Percentiles rank a stretch among this genome's conserved stretches.
Evolutionary conservation across 208 protist genomes (phyloP).

Genomic region (Leishmania guyanensis): DNA sequence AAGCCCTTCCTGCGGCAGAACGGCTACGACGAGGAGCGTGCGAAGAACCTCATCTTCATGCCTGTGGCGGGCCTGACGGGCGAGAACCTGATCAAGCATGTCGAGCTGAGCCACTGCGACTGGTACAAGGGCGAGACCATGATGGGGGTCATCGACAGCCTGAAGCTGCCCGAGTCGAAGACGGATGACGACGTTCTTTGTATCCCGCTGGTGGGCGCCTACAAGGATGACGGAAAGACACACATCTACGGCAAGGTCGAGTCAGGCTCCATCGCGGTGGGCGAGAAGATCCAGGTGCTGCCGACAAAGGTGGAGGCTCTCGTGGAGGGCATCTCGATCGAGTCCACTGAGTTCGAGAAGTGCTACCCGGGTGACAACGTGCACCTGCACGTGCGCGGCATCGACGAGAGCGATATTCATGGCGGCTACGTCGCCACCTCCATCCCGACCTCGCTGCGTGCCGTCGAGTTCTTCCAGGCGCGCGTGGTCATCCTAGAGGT

Average conservation of each 20-base stretch:
- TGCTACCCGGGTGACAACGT: conserved; percentile 94
- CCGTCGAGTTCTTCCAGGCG: conserved; percentile 94
- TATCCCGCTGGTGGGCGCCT: conserved; percentile 94
- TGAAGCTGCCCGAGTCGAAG: conserved; percentile 82
- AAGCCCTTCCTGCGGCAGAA: conserved; percentile 95
- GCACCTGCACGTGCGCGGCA: conserved; percentile 86
- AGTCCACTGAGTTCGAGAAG: conserved; percentile 89
- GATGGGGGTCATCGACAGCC: conserved; percentile 90
- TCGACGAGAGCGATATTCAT: conserved; percentile 89
- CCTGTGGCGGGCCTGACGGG: conserved; percentile 96
- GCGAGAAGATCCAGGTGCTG: conserved; percentile 90
- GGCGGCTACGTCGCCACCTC: conserved; percentile 92
- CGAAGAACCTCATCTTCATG: conserved; percentile 95
- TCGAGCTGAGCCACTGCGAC: conserved; percentile 73
- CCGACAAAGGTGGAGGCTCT: conserved; percentile 72
- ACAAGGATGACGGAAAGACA: conserved; percentile 95
- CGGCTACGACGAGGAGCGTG: conserved; percentile 91
- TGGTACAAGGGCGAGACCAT: conserved; percentile 94
- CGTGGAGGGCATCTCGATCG: conserved; percentile 90
- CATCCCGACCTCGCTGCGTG: conserved; percentile 73
- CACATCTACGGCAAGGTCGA: conserved; percentile 96
- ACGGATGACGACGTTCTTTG: conserved; percentile 88
- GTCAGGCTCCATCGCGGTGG: conserved; percentile 89
- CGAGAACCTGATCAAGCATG: conserved; percentile 91
- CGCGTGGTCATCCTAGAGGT: conserved; percentile 95